Evolutionary conservation across 164 flowering plant species (phyloP), one percentile per base, ranked within the genome.

Genomic region (Vitis amurensis): DNA sequence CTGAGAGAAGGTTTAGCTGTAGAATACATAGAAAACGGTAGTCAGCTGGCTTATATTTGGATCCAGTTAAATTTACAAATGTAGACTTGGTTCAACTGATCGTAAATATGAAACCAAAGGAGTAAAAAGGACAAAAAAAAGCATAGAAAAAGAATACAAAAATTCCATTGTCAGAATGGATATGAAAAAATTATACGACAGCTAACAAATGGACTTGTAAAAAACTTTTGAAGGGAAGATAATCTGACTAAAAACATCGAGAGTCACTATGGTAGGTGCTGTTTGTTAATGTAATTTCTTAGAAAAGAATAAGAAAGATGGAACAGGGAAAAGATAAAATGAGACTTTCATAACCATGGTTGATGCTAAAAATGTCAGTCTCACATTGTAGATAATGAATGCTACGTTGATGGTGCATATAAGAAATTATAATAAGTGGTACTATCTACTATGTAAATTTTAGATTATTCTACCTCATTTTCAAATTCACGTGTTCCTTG

Each of bases 401-500:
- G 7, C 7, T 6, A 31, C 5, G 44, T 4, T 31, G 44, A 31
- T 31, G 44, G 44, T 31, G 44, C 44, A 4, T 31, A 31, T 6
- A 31, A 31, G 44, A 31, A 31, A 31, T 6, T 31, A 19, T 19
- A 27, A 37, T 30, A 23, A 12, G 61, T 59, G 31, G 9, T 53
- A 59, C 12, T 27, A 27, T 23, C 3, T 27, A 59, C 12, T 27
- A 27, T 3, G 1, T 11, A 29, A 59, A 59, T n/a, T 2, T 8
- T 61, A 11, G 9, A 55, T 11, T 56, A 66, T 49, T 19, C 53
- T 63, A 88, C 97, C 91, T 91, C 97, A 82, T 89, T 91, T 63
- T 91, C 88, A 68, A 91, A 91, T 73, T 91, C 97, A 58, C 92
- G 88, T 60, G 90, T 85, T 75, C 97, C 97, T 70, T 91, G 97